These are phyloP conservation scores for Komagataella kurtzmanii DNA, from an alignment of 805 yeast genomes.

Conservation along the genomic window DNA sequence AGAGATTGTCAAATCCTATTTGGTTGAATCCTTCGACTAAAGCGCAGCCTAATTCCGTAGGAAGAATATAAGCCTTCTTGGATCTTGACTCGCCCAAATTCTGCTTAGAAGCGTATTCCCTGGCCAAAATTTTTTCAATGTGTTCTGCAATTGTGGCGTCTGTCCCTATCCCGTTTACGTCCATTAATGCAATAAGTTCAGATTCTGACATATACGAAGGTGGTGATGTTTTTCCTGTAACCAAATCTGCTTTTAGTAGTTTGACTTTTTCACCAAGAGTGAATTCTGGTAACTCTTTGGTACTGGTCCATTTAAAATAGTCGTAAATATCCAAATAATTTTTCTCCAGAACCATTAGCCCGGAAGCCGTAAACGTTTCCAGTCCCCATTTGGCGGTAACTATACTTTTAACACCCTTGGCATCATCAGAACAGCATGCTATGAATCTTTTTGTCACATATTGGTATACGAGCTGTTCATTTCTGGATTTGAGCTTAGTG, in stretches of 20 bases:
- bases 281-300: constrained; percentile 52
- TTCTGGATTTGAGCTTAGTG: constrained; percentile 14
- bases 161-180: constrained; percentile 94
- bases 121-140: constrained; percentile 58
- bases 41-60: constrained; percentile 76
- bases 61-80: constrained; percentile 38
- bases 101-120: constrained; percentile 51
- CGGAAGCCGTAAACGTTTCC: constrained; percentile 62
- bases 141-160: constrained; percentile 99
- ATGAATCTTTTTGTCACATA: constrained; percentile 75
- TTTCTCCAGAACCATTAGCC: constrained; percentile 55
- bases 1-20: constrained; percentile 55
- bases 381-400: constrained; percentile 63
- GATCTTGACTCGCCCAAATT: constrained; percentile 22
- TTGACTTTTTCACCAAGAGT: constrained; percentile 39
- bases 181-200: constrained; percentile 88
- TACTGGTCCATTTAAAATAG: constrained; percentile 68
- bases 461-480: constrained; percentile 68
- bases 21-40: constrained; percentile 79
- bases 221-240: constrained; percentile 66
- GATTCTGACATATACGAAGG: constrained; percentile 84
- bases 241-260: constrained; percentile 44
- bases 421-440: constrained; percentile 89
- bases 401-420: constrained; percentile 58
- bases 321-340: constrained; percentile 75